Evolutionary conservation across 2,329 filamentous ascomycete species (phyloP), one percentile per base, ranked within the genome.

Genomic region (Neopestalotiopsis sp.): DNA sequence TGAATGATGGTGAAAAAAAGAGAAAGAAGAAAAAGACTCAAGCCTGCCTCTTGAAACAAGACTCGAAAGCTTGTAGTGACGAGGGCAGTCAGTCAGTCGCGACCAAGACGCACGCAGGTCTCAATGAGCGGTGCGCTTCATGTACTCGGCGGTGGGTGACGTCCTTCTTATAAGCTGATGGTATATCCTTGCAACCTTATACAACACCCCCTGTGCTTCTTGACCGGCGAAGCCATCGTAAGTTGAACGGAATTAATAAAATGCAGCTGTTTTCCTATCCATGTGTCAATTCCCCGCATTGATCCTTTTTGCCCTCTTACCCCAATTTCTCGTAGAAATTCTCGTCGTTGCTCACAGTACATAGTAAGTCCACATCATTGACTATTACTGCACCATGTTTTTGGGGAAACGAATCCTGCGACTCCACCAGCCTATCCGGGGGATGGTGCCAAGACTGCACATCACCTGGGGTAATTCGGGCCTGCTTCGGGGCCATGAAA

Each of bases 371-470:
- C 45, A 34, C 30, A 30, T 34, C 12, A 59, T 59, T 59, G 57
- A 30, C 40, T 34, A 34, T 59, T 20, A 30, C 40, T 34, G n/a
- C 32, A 28, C 4, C 13, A 10, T 32, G 12, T 64, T 45, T 17
- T 45, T 28, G 24, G 24, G 24, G 24, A 28, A 28, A 28, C 24
- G 14, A 14, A 7, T 49, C 20, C 49, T 24, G 57, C 7, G 34
- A n/a, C 42, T 66, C 42, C 63, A 66, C 63, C 62, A 56, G 38
- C 62, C 62, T 65, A 49, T 65, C 62, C 49, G 63, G 63, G 49
- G 53, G 34, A 66, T 32, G 34, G 63, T 49, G 63, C 63, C 63
- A 66, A 66, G 63, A 53, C 62, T 53, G 42, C 62, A 49, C 62
- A 28, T 49, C 40, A 34, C 42, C 24, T 42, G 63, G 42, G 49